These are phyloP conservation scores for Trichoderma sp. DNA, from an alignment of 2,329 filamentous ascomycete genomes.

Conservation along the genomic window DNA sequence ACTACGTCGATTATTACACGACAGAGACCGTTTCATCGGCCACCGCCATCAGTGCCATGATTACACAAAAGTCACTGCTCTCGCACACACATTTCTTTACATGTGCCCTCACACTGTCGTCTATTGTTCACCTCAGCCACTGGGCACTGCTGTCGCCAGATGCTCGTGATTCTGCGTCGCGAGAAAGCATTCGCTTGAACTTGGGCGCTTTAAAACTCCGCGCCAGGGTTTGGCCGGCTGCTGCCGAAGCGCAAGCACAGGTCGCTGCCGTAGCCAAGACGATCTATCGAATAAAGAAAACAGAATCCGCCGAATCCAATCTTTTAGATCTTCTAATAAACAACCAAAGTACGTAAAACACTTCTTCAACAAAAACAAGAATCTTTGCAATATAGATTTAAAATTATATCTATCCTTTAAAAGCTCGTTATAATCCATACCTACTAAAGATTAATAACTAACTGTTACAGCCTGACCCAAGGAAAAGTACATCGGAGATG, in stretches of 20 bases:
- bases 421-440: no score
- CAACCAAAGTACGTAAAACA: neutral
- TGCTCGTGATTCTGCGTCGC: neutral
- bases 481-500: no score
- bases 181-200: neutral
- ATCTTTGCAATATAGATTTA: no score
- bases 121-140: neutral
- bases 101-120: neutral
- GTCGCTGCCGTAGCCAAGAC: neutral
- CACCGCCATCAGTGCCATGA: neutral
- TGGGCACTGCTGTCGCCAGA: neutral
- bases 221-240: neutral
- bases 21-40: neutral
- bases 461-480: no score
- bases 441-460: no score
- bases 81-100: neutral
- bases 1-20: neutral
- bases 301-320: neutral
- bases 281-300: neutral
- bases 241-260: neutral
- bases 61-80: neutral
- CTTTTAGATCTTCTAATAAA: neutral
- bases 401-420: no score
- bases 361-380: no score
- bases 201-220: neutral